A percentile compares a stretch with the other conserved stretches of the same genome.
Evolutionary conservation across 345 rosid genomes (phyloP).

Genomic region (Euclidium syriacum): DNA sequence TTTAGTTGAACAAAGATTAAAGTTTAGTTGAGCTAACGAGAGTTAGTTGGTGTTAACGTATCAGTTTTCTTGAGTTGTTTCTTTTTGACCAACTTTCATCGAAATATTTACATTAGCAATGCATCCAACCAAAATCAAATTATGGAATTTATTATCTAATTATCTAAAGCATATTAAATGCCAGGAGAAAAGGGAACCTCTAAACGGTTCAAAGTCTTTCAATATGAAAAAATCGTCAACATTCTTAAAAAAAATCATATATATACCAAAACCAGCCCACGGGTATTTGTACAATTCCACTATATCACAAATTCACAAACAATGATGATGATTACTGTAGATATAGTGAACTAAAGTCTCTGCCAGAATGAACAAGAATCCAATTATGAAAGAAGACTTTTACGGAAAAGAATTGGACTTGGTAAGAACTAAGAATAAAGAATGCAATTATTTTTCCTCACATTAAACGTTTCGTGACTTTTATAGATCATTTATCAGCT

Average conservation of each 20-base stretch:
- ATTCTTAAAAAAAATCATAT: not conserved
- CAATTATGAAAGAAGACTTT: no score
- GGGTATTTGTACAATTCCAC: no score
- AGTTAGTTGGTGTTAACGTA: slow-evolving; percentile 8
- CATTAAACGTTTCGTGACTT: no score
- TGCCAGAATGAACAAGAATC: no score
- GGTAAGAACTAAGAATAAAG: no score
- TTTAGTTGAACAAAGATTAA: slow-evolving; percentile 7
- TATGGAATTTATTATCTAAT: not conserved
- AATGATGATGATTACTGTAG: no score
- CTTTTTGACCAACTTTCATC: not conserved
- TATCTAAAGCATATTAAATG: slow-evolving; percentile 12
- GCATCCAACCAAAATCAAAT: not conserved
- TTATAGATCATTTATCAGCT: no score
- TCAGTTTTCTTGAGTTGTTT: slow-evolving; percentile 5
- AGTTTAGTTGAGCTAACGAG: slow-evolving; percentile 27
- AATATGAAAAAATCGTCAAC: not conserved
- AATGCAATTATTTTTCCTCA: no score
- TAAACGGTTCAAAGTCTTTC: not conserved
- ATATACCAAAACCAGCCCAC: not conserved
- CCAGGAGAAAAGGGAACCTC: slow-evolving; percentile 3
- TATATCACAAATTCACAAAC: no score
- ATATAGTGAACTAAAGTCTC: no score
- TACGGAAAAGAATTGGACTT: no score
- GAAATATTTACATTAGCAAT: not conserved